Evolutionary conservation across 768 basidiomycete genomes (phyloP).

Genomic region (Multifurca ochricompacta): DNA sequence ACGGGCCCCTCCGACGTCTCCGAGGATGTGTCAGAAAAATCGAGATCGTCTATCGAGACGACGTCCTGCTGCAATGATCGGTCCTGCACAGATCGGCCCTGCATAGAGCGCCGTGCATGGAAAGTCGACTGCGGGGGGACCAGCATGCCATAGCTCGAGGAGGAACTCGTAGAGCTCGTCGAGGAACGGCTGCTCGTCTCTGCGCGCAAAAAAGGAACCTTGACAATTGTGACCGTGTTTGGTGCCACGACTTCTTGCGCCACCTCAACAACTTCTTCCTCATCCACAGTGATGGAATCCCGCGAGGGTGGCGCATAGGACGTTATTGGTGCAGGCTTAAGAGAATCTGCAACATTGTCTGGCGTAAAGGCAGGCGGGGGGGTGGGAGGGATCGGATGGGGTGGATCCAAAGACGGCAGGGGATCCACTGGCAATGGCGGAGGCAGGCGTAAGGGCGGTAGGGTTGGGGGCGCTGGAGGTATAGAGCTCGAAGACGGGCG

Average conservation of each 20-base stretch:
- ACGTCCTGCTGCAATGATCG: slow-evolving; percentile 61
- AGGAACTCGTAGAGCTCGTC: slow-evolving; percentile 18
- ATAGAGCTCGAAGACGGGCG: background rate
- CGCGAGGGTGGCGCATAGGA: background rate
- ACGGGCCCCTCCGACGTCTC: slow-evolving; percentile 33
- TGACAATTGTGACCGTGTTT: background rate
- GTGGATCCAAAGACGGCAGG: slow-evolving; percentile 2
- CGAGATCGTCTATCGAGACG: slow-evolving; percentile 71
- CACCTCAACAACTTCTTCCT: background rate
- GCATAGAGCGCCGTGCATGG: slow-evolving; percentile 24
- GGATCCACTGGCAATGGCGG: slow-evolving; percentile 7
- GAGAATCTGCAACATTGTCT: background rate
- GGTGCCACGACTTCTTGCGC: background rate
- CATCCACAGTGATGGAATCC: background rate
- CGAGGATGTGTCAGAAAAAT: slow-evolving; percentile 72
- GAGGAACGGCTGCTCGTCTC: slow-evolving; percentile 6
- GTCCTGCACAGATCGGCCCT: slow-evolving; percentile 32
- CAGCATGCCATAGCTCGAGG: slow-evolving; percentile 21
- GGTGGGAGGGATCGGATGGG: background rate
- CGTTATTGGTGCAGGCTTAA: background rate
- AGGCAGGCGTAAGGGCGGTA: slow-evolving; percentile 15
- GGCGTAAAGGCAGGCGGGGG: background rate
- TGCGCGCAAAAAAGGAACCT: slow-evolving; percentile 2
- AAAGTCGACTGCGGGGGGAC: slow-evolving; percentile 11
- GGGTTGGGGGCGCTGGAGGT: slow-evolving; percentile 14